These are phyloP conservation scores for Auxenochlorella pyrenoidosa DNA, from an alignment of 139 green algal species.

Conservation along the genomic window DNA sequence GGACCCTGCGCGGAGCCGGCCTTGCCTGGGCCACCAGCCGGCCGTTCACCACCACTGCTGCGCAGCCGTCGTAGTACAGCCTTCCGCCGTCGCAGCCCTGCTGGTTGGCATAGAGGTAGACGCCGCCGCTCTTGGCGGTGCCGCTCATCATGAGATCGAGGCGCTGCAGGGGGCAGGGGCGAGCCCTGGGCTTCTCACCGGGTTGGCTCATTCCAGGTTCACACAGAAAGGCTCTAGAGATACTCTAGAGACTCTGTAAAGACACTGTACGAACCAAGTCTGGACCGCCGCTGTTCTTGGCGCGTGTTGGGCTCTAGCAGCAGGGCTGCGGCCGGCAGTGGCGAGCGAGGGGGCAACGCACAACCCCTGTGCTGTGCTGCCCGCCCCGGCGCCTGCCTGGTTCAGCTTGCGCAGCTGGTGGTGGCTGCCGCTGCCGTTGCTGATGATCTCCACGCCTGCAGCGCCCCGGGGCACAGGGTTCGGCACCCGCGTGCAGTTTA, in stretches of 20 bases:
- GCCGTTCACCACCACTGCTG: constrained; percentile 91
- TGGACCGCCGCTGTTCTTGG: too few species aligned
- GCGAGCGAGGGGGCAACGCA: constrained; percentile 44
- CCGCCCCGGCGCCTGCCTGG: constrained; percentile 4
- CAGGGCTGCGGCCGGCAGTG: not conserved
- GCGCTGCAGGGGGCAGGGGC: too few species aligned
- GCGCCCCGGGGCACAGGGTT: too few species aligned
- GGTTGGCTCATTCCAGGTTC: too few species aligned
- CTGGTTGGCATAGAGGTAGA: constrained; percentile 99
- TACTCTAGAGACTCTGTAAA: too few species aligned
- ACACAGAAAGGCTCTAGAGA: too few species aligned
- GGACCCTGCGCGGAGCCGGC: too few species aligned
- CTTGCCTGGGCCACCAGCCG: constrained; percentile 78
- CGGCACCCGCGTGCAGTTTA: too few species aligned
- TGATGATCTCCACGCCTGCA: constrained; percentile 92
- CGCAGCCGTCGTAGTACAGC: constrained; percentile 96
- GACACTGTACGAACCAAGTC: too few species aligned
- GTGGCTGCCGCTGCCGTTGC: constrained; percentile 94
- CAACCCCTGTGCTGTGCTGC: not conserved
- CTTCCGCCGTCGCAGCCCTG: constrained; percentile 92
- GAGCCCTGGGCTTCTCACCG: too few species aligned
- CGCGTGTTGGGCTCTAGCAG: too few species aligned
- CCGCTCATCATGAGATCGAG: constrained; percentile 84
- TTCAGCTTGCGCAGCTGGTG: constrained; percentile 83
- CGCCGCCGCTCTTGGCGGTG: constrained; percentile 90